Percentiles rank a stretch among this genome's conserved stretches.
Evolutionary conservation across 2,329 filamentous ascomycete genomes (phyloP).

Genomic region (Colletotrichum sidae): DNA sequence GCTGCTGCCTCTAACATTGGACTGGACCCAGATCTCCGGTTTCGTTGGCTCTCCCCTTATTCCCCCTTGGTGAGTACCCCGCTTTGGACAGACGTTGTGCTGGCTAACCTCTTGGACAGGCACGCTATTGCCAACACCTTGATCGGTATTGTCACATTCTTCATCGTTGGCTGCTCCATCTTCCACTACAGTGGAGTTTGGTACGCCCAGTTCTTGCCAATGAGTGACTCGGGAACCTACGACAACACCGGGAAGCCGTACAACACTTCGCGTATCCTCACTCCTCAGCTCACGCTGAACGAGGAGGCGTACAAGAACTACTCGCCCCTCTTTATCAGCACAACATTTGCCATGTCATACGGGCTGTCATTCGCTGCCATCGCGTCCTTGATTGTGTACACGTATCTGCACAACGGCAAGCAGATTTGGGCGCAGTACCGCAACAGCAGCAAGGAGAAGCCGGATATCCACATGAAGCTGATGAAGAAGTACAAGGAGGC

Average conservation of each 20-base stretch:
- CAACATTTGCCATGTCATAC: constrained; percentile 77
- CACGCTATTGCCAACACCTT: constrained; percentile 80
- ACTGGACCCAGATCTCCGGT: constrained; percentile 80
- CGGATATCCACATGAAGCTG: constrained; percentile 73
- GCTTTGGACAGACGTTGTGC: background rate
- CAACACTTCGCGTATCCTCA: constrained; percentile 73
- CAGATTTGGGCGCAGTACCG: constrained; percentile 74
- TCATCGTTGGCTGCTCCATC: constrained; percentile 67
- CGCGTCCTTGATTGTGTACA: constrained; percentile 75
- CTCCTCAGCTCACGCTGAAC: constrained; percentile 70
- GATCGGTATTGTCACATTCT: constrained; percentile 75
- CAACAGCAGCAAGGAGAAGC: constrained; percentile 68
- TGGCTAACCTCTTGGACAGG: constrained; percentile 50
- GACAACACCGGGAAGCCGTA: constrained; percentile 76
- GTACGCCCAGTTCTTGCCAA: constrained; percentile 74
- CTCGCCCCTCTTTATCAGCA: constrained; percentile 77
- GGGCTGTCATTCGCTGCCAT: constrained; percentile 80
- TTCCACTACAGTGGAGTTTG: constrained; percentile 76
- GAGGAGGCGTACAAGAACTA: constrained; percentile 73
- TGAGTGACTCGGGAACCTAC: constrained; percentile 77
- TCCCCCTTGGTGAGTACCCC: constrained; percentile 70
- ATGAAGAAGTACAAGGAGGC: constrained; percentile 73
- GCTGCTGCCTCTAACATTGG: constrained; percentile 78
- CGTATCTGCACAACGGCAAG: constrained; percentile 73
- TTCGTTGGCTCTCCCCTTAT: constrained; percentile 77